Percentiles rank a stretch among this genome's conserved stretches.
Conservation (phyloP, 176 grass and related monocot genomes). For the Thinopyrum elongatum region DNA sequence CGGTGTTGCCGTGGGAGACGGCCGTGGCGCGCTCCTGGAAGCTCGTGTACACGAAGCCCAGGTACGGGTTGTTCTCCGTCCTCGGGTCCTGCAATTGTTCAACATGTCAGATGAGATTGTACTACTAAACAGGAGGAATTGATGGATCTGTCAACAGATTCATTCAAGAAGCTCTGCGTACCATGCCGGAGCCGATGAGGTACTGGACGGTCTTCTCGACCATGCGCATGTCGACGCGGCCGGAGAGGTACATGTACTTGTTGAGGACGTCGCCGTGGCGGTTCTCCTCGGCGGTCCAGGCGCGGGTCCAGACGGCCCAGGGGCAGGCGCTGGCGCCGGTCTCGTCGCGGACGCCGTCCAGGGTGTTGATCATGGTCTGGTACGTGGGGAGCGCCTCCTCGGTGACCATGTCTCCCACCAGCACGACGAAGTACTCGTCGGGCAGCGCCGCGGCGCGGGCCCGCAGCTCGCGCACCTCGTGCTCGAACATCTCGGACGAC, state of each 20-base stretch:
- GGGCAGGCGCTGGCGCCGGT: conserved; percentile 83
- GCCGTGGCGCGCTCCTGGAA: conserved; percentile 96
- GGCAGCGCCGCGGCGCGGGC: conserved; percentile 55
- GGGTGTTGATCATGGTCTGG: conserved; percentile 99
- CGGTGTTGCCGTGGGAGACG: conserved; percentile 93
- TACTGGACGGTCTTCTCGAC: conserved; percentile 93
- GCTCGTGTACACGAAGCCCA: conserved; percentile 96
- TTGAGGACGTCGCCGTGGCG: conserved; percentile 81
- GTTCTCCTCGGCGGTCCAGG: conserved; percentile 90
- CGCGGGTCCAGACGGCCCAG: conserved; percentile 88
- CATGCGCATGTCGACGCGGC: conserved; percentile 86
- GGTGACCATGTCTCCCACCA: conserved; percentile 90
- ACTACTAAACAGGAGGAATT: too few relatives aligned
- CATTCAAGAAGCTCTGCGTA: background rate
- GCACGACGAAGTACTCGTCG: conserved; percentile 79
- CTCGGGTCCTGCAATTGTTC: conserved; percentile 47
- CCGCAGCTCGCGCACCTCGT: conserved; percentile 57
- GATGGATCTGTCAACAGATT: too few relatives aligned
- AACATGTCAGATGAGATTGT: too few relatives aligned
- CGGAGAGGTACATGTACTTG: conserved; percentile 91
- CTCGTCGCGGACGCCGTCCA: conserved; percentile 90
- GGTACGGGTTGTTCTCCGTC: conserved; percentile 92
- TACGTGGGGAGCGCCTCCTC: conserved; percentile 98
- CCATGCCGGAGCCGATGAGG: conserved; percentile 96
- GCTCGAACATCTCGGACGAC: conserved; percentile 56